Base-by-base conservation (phyloP, 2,329 filamentous ascomycete genomes). In the Colletotrichum tamarilloi region DNA sequence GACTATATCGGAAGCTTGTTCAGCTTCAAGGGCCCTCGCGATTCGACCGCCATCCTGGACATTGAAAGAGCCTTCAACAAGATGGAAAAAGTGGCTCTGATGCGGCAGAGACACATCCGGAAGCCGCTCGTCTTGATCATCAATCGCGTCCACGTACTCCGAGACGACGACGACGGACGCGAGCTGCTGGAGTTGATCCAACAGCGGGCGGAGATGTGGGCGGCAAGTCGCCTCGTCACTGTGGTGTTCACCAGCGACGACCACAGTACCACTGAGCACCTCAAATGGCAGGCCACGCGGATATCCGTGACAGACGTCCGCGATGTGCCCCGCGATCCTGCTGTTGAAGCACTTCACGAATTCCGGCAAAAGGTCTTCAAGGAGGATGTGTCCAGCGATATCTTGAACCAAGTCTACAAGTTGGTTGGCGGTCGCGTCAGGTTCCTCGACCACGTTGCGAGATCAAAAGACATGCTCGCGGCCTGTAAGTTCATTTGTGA, bases 51-150 rank as follows among this genome's bases (percentile, higher is more conserved):
- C 6, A 83, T 94, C 24, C 84, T 94, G 9, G 92, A 94, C 78
- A 92, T 94, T 71, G 92, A 94, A 77, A 88, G 92, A 32, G 92
- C 92, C 1, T 92, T 94, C 81, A 94, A 94, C 84, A 93, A 93
- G 78, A 83, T 94, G 28, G 92, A 94, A 78, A 94, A 94, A 78
- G 89, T 93, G 30, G 91, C 92, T 1, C 79, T 93, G 35, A 86
- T 85, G 74, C 86, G 88, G 28, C 83, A 91, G 68, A 80, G 84
- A 38, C 79, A 74, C 62, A 76, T 85, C 14, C 84, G 84, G 4
- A 83, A 86, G 56, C 92, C 92, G 1, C 82, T 93, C 14, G 84
- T 93, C 38, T 81, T 93, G 68, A 91, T 93, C 75, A 87, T 94
- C 77, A 93, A 93, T 78, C 90, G 89, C 59, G 88, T 89, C 30